Evolutionary conservation across 129 eudicot genomes (phyloP).

Genomic region (Centaurea solstitialis): DNA sequence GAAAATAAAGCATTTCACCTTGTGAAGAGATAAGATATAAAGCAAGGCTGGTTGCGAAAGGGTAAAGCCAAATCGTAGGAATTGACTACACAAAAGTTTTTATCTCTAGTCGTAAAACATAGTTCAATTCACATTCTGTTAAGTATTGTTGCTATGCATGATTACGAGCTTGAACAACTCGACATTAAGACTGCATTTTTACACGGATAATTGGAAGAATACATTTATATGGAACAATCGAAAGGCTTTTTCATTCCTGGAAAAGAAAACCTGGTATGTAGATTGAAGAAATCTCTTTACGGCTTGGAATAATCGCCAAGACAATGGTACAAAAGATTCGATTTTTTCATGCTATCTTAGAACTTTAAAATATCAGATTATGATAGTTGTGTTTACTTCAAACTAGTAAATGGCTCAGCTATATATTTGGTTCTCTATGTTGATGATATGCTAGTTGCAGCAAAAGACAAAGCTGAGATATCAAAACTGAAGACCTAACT

Average conservation of each 20-base stretch:
- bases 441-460: neutral
- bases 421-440: neutral
- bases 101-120: slow-evolving; percentile 2
- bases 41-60: neutral
- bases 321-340: neutral
- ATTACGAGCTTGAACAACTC: neutral
- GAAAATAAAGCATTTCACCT: too few relatives aligned
- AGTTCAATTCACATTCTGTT: neutral
- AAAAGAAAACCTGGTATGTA: neutral
- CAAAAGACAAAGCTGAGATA: neutral
- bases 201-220: neutral
- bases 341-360: too few relatives aligned
- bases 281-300: neutral
- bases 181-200: neutral
- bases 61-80: neutral
- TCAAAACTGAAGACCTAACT: neutral
- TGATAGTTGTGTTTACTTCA: slow-evolving; percentile 13
- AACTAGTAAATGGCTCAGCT: neutral
- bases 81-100: neutral
- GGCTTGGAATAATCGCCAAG: neutral
- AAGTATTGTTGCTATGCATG: neutral
- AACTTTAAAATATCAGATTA: too few relatives aligned
- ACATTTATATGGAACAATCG: neutral
- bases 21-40: too few relatives aligned
- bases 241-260: neutral